phyloP scores from a whole-genome alignment of 192 early-diverging fungal genomes.

The Umbelopsis vinacea region DNA sequence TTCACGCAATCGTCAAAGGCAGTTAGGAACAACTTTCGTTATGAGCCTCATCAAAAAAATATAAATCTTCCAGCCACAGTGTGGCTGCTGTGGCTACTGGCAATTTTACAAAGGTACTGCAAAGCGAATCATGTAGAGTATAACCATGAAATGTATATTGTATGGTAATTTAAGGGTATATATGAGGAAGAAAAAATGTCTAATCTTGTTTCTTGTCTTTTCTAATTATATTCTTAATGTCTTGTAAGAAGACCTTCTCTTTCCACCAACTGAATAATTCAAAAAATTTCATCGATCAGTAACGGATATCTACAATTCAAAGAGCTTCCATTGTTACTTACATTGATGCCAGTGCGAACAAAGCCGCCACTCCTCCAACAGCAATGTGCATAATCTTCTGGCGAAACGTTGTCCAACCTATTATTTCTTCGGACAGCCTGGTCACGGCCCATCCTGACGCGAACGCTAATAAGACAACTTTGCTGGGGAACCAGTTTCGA shows the following conservation, averaged over 20 bases:
- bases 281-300: neutral
- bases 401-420: constrained; percentile 60
- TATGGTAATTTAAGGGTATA: neutral
- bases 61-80: neutral
- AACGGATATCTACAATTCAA: neutral
- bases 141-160: neutral
- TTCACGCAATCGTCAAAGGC: neutral
- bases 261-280: constrained; percentile 26
- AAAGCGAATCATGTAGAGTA: too few species aligned
- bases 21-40: neutral
- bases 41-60: neutral
- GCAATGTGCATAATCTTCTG: constrained; percentile 58
- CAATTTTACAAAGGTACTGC: too few species aligned
- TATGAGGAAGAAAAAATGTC: constrained; percentile 5
- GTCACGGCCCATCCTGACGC: constrained; percentile 56
- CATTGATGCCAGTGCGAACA: constrained; percentile 37
- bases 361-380: constrained; percentile 53
- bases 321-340: neutral
- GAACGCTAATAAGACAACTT: constrained; percentile 50
- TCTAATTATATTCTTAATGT: constrained; percentile 23
- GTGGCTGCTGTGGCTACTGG: neutral
- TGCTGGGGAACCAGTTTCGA: constrained; percentile 47
- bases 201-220: constrained; percentile 23
- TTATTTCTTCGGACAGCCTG: constrained; percentile 45
- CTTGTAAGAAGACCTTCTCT: constrained; percentile 27